phyloP scores from a whole-genome alignment of 2,329 filamentous ascomycete genomes.

The Sclerotinia sclerotiorum region DNA sequence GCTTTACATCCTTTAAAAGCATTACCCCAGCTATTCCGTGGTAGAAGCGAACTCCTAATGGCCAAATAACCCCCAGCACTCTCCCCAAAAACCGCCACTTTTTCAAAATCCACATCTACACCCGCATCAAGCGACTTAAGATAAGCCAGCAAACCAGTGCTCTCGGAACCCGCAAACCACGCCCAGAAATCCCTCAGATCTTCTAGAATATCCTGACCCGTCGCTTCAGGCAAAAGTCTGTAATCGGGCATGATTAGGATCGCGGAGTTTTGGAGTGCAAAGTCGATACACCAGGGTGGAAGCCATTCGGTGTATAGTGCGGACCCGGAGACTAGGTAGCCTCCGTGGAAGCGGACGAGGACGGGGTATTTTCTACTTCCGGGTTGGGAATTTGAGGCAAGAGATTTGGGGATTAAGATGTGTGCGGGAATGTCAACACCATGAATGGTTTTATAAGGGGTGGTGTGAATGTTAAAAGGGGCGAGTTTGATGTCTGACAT shows the following conservation, averaged over 20 bases:
- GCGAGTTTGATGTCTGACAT: constrained; percentile 2
- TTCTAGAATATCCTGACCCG: constrained; percentile 46
- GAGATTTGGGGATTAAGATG: constrained; percentile 25
- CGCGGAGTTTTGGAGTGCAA: constrained; percentile 33
- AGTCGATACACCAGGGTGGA: neutral
- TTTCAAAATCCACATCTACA: constrained; percentile 18
- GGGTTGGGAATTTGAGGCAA: neutral
- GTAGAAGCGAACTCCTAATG: neutral
- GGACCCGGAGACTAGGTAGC: constrained; percentile 5
- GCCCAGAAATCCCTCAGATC: constrained; percentile 51
- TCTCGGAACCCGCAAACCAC: constrained; percentile 42
- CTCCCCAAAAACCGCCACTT: constrained; percentile 22
- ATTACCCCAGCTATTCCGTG: neutral
- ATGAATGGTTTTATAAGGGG: constrained; percentile 4
- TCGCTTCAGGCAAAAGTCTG: constrained; percentile 51
- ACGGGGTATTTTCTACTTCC: constrained; percentile 21
- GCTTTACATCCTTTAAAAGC: neutral
- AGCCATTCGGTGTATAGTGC: constrained; percentile 14
- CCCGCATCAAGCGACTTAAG: constrained; percentile 3
- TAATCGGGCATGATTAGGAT: constrained; percentile 51
- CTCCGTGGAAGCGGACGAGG: constrained; percentile 26
- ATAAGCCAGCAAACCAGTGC: neutral
- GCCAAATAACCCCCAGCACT: constrained; percentile 24
- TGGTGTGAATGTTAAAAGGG: neutral
- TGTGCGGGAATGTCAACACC: neutral